Conservation (phyloP, 257 asterid species). For the Voacanga thouarsii region DNA sequence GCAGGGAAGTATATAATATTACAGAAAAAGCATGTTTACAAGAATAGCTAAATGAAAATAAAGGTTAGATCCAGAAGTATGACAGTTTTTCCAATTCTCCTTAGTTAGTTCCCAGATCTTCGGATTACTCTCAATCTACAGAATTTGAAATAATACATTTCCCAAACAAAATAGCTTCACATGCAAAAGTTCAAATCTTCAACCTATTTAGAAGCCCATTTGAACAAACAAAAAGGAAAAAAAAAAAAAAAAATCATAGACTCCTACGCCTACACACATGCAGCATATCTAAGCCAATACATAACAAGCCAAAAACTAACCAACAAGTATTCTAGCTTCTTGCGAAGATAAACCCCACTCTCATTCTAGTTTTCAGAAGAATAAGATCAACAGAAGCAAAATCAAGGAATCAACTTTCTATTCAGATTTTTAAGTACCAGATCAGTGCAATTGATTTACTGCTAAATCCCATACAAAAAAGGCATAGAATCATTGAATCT, state of each 20-base stretch:
- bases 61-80: neutral
- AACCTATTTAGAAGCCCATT: neutral
- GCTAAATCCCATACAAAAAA: neutral
- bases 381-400: neutral
- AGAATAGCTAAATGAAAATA: neutral
- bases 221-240: no score
- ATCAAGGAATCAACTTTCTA: neutral
- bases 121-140: neutral
- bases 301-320: neutral
- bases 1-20: constrained; percentile 3
- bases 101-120: neutral
- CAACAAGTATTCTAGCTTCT: neutral
- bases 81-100: neutral
- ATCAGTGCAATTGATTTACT: neutral
- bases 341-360: neutral
- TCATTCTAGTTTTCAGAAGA: neutral
- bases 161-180: neutral
- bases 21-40: neutral
- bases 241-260: neutral
- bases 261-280: neutral
- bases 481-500: neutral
- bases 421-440: neutral
- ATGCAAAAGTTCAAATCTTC: neutral
- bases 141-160: neutral
- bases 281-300: neutral